Evolutionary conservation across 257 asterid genomes (phyloP).

Genomic region (Ballota nigra): DNA sequence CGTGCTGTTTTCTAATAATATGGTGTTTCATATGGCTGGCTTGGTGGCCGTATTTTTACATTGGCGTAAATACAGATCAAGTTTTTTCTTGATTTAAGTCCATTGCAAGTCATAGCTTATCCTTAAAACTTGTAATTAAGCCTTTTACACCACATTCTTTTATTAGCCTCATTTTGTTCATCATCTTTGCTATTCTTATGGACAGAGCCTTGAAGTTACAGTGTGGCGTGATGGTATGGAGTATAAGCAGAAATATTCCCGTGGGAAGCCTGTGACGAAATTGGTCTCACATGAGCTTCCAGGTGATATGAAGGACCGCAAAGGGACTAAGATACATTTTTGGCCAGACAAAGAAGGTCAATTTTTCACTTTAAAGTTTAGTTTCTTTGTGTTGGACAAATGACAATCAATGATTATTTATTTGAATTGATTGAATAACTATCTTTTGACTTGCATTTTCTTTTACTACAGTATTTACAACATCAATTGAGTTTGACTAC

Average conservation of each 20-base stretch:
- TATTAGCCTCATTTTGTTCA: slow-evolving; percentile 10
- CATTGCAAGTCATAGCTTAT: not conserved
- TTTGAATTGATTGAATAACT: not conserved
- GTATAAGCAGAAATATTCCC: slow-evolving; percentile 80
- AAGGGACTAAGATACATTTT: slow-evolving; percentile 81
- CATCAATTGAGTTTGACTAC: slow-evolving; percentile 76
- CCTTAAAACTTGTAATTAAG: not conserved
- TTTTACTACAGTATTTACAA: slow-evolving; percentile 70
- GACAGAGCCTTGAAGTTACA: slow-evolving; percentile 78
- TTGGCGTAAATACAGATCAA: not conserved
- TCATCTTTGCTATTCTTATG: slow-evolving; percentile 22
- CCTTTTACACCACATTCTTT: not conserved
- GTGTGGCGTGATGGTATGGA: slow-evolving; percentile 95
- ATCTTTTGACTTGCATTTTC: slow-evolving; percentile 11
- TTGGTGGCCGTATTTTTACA: not conserved
- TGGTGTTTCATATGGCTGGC: not conserved
- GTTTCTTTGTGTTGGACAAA: slow-evolving; percentile 9
- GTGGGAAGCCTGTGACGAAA: slow-evolving; percentile 76
- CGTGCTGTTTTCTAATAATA: not conserved
- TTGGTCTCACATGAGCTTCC: slow-evolving; percentile 63
- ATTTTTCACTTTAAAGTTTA: slow-evolving; percentile 5
- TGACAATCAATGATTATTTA: slow-evolving; percentile 13
- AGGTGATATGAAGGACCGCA: slow-evolving; percentile 44
- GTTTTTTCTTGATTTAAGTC: not conserved
- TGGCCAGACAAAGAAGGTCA: slow-evolving; percentile 97